Evolutionary conservation across 352 stramenopile genomes (phyloP), one percentile per base, ranked within the genome.

Genomic region (Globisporangium nagaii): DNA sequence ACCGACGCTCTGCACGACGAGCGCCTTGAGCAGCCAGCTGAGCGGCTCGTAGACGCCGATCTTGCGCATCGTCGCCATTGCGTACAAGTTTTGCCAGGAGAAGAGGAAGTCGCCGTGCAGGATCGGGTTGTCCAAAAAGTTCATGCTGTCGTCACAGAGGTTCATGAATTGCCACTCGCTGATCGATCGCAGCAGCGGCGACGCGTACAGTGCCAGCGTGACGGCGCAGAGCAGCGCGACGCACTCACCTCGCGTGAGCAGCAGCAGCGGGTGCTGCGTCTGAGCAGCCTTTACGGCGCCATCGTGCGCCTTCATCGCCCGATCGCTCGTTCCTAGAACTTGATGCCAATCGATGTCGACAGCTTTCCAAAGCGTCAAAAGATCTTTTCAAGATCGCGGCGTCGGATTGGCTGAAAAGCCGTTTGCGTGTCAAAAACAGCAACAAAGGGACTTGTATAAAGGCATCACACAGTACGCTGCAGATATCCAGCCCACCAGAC

Each of bases 1-100:
- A n/a, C n/a, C n/a, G n/a, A n/a, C n/a, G n/a, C n/a, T n/a, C n/a
- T n/a, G n/a, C 37, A 68, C 66, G 25, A 87, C 56, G 2, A 75
- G 3, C 11, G 75, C 71, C 56, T 90, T 90, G 30, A 86, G 53
- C 11, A 88, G 25, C 79, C 77, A 90, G 13, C 73, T 68, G 19
- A 90, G 65, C 5, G 79, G 75, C 40, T 88, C 75, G 58, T 81
- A 88, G 9, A 87, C 75, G 53, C 86, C 87, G 66, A 88, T 74
- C 30, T 70, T 72, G 19, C 45, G 62, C 60, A 78, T 68, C 6
- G 62, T 76, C 51, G 73, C 68, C 75, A 90, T 88, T 27, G 39
- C 4, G 32, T 53, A 53, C 41, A 90, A 36, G 12, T 66, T 73
- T 13, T 24, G 13, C 13, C 52, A 41, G n/a, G 63, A 60, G 10